These are phyloP conservation scores for Clathrus columnatus DNA, from an alignment of 768 basidiomycete species.

Conservation along the genomic window DNA sequence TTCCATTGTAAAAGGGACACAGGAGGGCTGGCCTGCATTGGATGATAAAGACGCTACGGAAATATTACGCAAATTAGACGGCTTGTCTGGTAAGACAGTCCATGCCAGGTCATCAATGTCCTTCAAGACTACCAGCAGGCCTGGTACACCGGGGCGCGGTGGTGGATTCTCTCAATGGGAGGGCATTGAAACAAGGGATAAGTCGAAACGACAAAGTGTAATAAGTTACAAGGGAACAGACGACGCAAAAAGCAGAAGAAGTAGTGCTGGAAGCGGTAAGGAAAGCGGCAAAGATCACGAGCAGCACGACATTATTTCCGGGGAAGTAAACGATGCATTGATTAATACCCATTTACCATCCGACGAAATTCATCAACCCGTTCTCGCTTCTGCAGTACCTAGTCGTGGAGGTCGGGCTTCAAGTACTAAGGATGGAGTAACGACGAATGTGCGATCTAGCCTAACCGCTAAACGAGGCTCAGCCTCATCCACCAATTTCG, in stretches of 20 bases:
- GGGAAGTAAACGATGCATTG: constrained; percentile 29
- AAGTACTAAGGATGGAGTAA: constrained; percentile 11
- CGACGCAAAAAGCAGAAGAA: constrained; percentile 20
- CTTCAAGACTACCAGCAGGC: constrained; percentile 57
- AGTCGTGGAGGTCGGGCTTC: constrained; percentile 7
- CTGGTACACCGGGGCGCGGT: constrained; percentile 65
- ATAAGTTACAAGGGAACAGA: constrained; percentile 22
- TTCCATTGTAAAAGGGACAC: constrained; percentile 76
- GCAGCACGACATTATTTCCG: constrained; percentile 38
- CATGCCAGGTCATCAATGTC: constrained; percentile 71
- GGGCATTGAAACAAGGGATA: constrained; percentile 36
- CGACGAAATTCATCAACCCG: background rate
- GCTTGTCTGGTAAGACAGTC: constrained; percentile 66
- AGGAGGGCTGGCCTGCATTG: constrained; percentile 83
- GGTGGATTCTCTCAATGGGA: constrained; percentile 62
- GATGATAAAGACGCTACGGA: constrained; percentile 87
- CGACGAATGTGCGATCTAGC: constrained; percentile 46
- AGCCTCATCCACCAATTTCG: constrained; percentile 80
- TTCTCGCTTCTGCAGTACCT: constrained; percentile 7
- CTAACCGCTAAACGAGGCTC: constrained; percentile 85
- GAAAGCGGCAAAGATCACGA: constrained; percentile 15
- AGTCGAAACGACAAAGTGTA: constrained; percentile 13
- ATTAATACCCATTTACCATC: constrained; percentile 27
- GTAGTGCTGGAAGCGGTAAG: constrained; percentile 28
- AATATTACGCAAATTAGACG: constrained; percentile 88